Evolutionary conservation across 306 rosid genomes (phyloP).

Genomic region (Inga laurina): DNA sequence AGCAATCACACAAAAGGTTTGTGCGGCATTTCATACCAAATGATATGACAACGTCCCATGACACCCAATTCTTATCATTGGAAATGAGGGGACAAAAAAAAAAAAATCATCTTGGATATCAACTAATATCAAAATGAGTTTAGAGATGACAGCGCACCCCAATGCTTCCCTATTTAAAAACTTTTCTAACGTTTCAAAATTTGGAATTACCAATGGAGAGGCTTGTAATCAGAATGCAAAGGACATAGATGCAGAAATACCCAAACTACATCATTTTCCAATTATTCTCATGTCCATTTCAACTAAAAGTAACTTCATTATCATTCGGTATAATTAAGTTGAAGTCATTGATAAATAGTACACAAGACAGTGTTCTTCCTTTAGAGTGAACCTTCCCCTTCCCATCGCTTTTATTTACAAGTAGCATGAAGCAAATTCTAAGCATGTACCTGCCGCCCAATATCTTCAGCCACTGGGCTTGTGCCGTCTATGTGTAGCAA

Average conservation of each 20-base stretch:
- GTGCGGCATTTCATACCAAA: background rate
- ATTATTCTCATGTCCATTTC: background rate
- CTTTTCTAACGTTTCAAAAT: background rate
- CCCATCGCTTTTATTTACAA: background rate
- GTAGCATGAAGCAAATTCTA: conserved; percentile 4
- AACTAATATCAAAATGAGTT: background rate
- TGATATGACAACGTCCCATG: background rate
- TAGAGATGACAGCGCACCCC: background rate
- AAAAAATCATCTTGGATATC: background rate
- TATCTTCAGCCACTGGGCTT: conserved; percentile 89
- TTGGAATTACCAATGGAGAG: background rate
- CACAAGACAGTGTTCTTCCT: background rate
- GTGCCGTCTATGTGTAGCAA: conserved; percentile 91
- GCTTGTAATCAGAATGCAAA: background rate
- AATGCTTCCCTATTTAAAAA: background rate
- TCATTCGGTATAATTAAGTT: background rate
- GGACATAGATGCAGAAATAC: background rate
- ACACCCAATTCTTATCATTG: background rate
- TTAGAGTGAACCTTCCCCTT: background rate
- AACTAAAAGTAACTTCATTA: background rate
- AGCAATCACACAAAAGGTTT: background rate
- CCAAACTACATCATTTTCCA: background rate
- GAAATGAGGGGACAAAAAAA: background rate
- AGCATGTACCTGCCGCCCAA: conserved; percentile 81
- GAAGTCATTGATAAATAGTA: background rate